phyloP scores from a whole-genome alignment of 306 rosid genomes.

The Quercus aquifolioides region DNA sequence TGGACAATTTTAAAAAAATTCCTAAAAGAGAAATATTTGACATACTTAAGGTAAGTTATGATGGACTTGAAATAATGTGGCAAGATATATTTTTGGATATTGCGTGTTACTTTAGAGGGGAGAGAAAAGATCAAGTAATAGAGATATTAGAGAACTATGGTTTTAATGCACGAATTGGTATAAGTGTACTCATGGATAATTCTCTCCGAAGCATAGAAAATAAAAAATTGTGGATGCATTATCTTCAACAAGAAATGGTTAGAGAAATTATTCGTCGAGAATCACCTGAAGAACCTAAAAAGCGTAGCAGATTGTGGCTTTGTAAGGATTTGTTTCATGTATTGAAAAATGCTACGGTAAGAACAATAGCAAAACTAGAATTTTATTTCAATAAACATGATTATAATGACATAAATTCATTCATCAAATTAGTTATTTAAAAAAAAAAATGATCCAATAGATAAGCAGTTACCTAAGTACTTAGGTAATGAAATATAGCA shows the following conservation, averaged over 20 bases:
- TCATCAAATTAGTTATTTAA: no score
- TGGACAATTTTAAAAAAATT: neutral
- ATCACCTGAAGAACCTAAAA: fast-evolving
- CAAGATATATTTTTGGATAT: neutral
- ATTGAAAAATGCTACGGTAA: neutral
- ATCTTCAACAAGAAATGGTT: no score
- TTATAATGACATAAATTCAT: no score
- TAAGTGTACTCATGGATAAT: neutral
- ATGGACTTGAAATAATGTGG: neutral
- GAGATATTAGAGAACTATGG: neutral
- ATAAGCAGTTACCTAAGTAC: no score
- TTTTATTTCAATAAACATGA: no score
- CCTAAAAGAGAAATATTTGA: neutral
- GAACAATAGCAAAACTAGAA: neutral
- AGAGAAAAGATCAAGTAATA: neutral
- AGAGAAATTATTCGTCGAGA: no score
- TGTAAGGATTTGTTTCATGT: no score
- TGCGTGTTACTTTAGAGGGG: neutral
- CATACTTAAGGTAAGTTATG: neutral
- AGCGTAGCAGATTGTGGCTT: no score
- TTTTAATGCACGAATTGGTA: neutral
- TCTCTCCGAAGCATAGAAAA: no score
- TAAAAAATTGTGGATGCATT: no score
- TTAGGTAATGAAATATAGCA: no score
- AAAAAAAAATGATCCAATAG: no score